These are phyloP conservation scores for Prototheca stagnorum DNA, from an alignment of 163 green algal genomes.

Conservation along the genomic window DNA sequence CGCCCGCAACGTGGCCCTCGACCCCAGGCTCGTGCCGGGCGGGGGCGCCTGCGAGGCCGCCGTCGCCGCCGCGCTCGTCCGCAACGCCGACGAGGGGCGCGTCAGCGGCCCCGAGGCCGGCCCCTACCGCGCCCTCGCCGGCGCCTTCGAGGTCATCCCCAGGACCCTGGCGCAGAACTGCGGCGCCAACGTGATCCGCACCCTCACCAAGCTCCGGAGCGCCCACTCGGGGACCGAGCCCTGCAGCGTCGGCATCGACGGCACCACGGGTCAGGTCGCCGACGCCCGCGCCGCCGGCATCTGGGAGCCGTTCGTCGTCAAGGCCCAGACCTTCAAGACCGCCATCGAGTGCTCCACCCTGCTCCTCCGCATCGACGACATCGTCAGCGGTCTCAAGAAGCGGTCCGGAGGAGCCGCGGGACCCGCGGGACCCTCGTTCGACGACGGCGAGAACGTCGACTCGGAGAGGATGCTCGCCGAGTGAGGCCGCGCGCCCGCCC, in stretches of 20 bases:
- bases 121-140: constrained; percentile 55
- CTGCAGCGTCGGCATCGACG: constrained; percentile 71
- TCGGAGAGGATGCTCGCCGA: constrained; percentile 52
- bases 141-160: constrained; percentile 90
- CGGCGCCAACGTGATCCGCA: constrained; percentile 78
- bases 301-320: constrained; percentile 92
- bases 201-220: constrained; percentile 82
- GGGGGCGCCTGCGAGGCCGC: constrained; percentile 96
- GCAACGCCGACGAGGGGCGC: constrained; percentile 30
- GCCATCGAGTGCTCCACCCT: constrained; percentile 77
- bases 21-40: constrained; percentile 83
- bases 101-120: constrained; percentile 40
- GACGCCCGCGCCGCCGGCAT: constrained; percentile 92
- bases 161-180: constrained; percentile 95
- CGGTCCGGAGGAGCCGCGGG: constrained; percentile 17
- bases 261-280: constrained; percentile 60
- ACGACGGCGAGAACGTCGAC: constrained; percentile 47
- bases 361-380: constrained; percentile 97
- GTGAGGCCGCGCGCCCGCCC: too few species aligned
- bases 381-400: constrained; percentile 67
- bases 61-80: constrained; percentile 47
- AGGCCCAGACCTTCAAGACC: constrained; percentile 95
- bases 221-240: constrained; percentile 46
- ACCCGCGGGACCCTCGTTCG: constrained; percentile 20
- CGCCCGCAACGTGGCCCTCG: constrained; percentile 74